Evolutionary conservation across 2,329 filamentous ascomycete genomes (phyloP).

Genomic region (Botrytis squamosa): DNA sequence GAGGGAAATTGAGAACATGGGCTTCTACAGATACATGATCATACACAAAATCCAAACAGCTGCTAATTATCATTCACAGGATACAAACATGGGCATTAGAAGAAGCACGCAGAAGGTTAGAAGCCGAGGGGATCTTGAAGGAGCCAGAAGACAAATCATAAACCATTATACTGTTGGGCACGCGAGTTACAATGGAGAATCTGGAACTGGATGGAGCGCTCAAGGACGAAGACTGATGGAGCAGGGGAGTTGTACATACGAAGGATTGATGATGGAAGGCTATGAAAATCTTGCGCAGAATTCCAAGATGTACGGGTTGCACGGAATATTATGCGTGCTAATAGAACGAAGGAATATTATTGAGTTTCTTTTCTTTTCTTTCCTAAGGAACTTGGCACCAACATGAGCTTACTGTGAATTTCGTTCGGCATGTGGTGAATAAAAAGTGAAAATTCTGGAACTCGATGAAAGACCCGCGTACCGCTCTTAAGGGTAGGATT

Average conservation of each 20-base stretch:
- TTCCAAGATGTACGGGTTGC: slow-evolving; percentile 13
- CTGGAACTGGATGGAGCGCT: neutral
- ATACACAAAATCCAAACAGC: neutral
- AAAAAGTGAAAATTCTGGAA: neutral
- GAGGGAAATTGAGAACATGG: neutral
- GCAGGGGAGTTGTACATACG: slow-evolving; percentile 25
- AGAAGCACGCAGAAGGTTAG: slow-evolving; percentile 91
- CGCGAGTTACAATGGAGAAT: neutral
- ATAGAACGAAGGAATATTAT: slow-evolving; percentile 13
- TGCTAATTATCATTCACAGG: slow-evolving; percentile 48
- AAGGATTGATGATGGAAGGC: neutral
- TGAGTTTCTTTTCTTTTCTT: slow-evolving; percentile 16
- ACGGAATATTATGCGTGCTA: slow-evolving; percentile 15
- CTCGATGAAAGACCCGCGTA: neutral
- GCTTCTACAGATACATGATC: neutral
- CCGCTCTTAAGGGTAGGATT: neutral
- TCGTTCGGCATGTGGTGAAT: neutral
- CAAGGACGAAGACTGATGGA: neutral
- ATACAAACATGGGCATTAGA: slow-evolving; percentile 99
- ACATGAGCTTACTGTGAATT: neutral
- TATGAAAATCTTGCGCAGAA: slow-evolving; percentile 5
- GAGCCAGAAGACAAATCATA: slow-evolving; percentile 57
- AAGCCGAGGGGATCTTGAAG: slow-evolving; percentile 89
- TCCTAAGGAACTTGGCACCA: neutral
- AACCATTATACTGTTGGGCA: neutral